Evolutionary conservation across 768 basidiomycete species (phyloP), one percentile per base, ranked within the genome.

Genomic region (Russula lepida): DNA sequence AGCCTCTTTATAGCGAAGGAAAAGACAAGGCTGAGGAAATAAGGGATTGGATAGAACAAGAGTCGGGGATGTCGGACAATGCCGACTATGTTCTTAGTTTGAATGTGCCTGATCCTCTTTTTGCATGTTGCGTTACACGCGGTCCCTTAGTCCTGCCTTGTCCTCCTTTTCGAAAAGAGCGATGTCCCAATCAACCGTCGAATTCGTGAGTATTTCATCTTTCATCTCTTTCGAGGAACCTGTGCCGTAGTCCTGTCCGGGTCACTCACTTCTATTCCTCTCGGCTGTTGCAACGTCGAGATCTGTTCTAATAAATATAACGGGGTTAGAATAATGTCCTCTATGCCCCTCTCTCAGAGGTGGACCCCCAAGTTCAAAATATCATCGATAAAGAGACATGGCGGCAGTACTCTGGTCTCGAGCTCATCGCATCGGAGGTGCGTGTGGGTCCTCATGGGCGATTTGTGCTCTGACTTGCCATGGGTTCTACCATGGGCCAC

Each of bases 301-400:
- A 11, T 17, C 0, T 23, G 28, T 41, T 47, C 54, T 57, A 23
- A 53, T 63, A 3, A 1, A 21, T 30, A 6, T 28, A 11, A 4
- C 6, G n/a, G 5, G 3, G 1, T 52, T 56, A 98, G 95, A 99
- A 98, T 86, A 88, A 88, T 75, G 79, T 83, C 49, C 82, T 99
- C 67, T 98, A 98, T 77, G 77, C 83, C 52, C 84, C 94, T 65
- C 81, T 99, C 54, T 80, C 89, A 12, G 86, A 98, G 80, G 83
- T 85, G 71, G 95, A 98, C 77, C 95, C 95, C 62, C 92, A 89
- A 73, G 85, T 99, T 71, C 84, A 93, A 75, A 92, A 95, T 74
- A 92, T 99, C 79, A 91, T 99, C 77, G 94, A 98, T 79, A 92
- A 92, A 79, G 93, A 98, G 80, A 95, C 92, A 76, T 98, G 94